These are phyloP conservation scores for Alternaria rosae DNA, from an alignment of 2,329 filamentous ascomycete species.

Conservation along the genomic window DNA sequence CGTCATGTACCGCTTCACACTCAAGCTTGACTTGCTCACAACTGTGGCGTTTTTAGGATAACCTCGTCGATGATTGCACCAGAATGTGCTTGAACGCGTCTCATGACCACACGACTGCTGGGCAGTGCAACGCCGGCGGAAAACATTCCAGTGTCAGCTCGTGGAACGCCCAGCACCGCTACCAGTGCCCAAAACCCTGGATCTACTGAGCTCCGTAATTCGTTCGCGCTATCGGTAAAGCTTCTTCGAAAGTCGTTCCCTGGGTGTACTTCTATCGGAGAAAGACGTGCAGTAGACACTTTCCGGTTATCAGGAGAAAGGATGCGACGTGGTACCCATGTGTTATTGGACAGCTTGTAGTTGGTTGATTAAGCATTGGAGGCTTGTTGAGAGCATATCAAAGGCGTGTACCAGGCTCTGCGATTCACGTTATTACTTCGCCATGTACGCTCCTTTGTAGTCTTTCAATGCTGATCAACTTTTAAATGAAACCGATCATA, in stretches of 20 bases:
- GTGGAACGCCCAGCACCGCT: background rate
- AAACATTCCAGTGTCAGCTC: background rate
- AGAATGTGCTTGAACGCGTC: slow-evolving; percentile 1
- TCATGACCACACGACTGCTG: background rate
- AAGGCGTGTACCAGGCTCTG: background rate
- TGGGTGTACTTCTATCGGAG: background rate
- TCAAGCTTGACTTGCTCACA: background rate
- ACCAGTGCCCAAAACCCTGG: background rate
- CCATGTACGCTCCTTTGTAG: no score
- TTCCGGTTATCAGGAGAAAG: background rate
- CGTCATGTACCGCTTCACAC: slow-evolving; percentile 1
- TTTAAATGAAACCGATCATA: no score
- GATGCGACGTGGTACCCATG: background rate
- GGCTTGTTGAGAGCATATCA: background rate
- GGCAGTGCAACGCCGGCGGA: slow-evolving; percentile 1
- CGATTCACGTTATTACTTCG: background rate
- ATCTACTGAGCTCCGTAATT: background rate
- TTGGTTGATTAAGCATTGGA: background rate
- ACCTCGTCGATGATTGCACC: background rate
- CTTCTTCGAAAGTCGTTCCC: background rate
- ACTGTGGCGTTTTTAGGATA: background rate
- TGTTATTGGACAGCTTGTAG: background rate
- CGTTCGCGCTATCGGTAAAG: background rate
- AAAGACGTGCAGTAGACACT: background rate
- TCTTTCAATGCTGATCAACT: no score